Base-by-base conservation (phyloP, 768 basidiomycete genomes). In the Lactifluus subvellereus region DNA sequence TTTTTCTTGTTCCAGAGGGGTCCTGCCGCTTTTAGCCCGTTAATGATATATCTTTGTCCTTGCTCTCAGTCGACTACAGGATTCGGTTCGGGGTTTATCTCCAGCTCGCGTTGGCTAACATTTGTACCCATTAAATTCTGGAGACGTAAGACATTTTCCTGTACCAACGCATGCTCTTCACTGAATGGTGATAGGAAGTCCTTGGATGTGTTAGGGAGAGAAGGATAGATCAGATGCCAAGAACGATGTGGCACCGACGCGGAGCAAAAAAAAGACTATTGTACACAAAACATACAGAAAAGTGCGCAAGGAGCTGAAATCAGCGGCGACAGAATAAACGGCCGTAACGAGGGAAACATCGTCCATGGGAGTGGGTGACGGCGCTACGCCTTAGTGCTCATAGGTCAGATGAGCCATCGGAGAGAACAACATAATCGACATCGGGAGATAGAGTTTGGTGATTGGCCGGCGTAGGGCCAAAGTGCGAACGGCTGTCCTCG, bases 391-490 rank as follows among this genome's bases (percentile, higher is more conserved):
- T 52, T 48, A 40, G 30, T 14, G 11, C 20, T 52, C 35, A 67
- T n/a, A 68, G 74, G 37, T 82, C 81, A 45, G 81, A 83, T 38
- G 77, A 77, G 64, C 84, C 84, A 69, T 89, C 89, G 66, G 88
- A 90, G 61, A 90, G 72, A 60, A 91, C 77, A 14, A 89, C 87
- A 69, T 88, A 91, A 64, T 89, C 87, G 66, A 80, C 72, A 6
- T 77, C 74, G 7, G 66, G 72, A 14, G 66, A 55, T 11, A 56
- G 52, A 45, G 59, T 30, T 18, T 43, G 54, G 59, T 40, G n/a
- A 33, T 50, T 56, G 5, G 50, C 61, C 1, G 66, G 74, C 56
- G 62, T 71, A 64, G 54, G 63, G 63, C 71, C 75, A 4, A 76
- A 72, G 27, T 76, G 75, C 7, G 77, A 75, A 30, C 79, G 79